Percentiles rank a stretch among this genome's conserved stretches.
These are phyloP conservation scores for Spathaspora gorwiae DNA, from an alignment of 805 yeast species.

Conservation along the genomic window DNA sequence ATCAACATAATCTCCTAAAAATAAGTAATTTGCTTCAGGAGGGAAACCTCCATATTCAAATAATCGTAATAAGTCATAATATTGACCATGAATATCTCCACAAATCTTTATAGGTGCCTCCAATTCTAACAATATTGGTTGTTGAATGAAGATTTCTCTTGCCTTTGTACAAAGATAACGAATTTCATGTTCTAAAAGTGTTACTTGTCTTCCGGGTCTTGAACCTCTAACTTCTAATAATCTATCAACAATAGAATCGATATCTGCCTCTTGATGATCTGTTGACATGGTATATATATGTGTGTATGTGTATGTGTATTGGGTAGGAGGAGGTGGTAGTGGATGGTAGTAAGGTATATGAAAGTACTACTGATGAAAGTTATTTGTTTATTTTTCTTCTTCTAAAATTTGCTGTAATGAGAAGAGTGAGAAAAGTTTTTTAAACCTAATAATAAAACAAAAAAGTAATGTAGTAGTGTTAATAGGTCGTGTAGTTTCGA, in stretches of 20 bases:
- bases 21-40: conserved; percentile 94
- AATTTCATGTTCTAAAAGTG: conserved; percentile 88
- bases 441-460: too few relatives aligned
- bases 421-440: not conserved
- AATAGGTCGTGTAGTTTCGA: too few relatives aligned
- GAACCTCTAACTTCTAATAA: conserved; percentile 96
- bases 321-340: conserved; percentile 1
- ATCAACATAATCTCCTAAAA: conserved; percentile 96
- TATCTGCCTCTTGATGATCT: conserved; percentile 72
- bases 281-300: conserved; percentile 13
- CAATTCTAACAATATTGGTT: conserved; percentile 89
- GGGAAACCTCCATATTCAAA: conserved; percentile 99
- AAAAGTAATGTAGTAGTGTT: too few relatives aligned
- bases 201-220: conserved; percentile 96
- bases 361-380: not conserved
- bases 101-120: conserved; percentile 97
- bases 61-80: conserved; percentile 89
- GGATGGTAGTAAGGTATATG: not conserved
- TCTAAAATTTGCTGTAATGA: not conserved
- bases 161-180: conserved; percentile 95
- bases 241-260: conserved; percentile 95
- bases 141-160: conserved; percentile 95
- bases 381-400: conserved; percentile 1
- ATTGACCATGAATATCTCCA: conserved; percentile 99
- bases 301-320: conserved; percentile 1